Evolutionary conservation across 805 yeast genomes (phyloP).

Genomic region (Kazachstania taianensis): DNA sequence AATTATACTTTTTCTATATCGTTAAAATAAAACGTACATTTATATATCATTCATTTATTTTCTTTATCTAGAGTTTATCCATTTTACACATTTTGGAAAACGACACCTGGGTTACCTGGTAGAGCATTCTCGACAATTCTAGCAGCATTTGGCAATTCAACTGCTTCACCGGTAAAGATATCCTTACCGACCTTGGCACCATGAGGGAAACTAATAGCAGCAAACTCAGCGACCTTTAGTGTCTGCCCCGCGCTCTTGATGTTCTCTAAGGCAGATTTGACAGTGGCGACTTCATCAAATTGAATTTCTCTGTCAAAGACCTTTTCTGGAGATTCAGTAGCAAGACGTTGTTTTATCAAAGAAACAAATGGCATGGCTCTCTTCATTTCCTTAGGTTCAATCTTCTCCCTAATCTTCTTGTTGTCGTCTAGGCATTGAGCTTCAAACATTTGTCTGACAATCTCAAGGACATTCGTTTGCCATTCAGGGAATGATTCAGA

Average conservation of each 20-base stretch:
- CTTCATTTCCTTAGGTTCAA: constrained; percentile 81
- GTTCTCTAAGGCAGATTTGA: constrained; percentile 45
- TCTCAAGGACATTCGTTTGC: constrained; percentile 71
- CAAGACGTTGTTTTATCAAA: constrained; percentile 68
- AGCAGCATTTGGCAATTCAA: constrained; percentile 48
- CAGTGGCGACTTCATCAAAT: constrained; percentile 65
- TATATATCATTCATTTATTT: not conserved
- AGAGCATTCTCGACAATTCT: constrained; percentile 74
- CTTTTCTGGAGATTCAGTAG: constrained; percentile 54
- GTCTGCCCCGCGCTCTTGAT: constrained; percentile 58
- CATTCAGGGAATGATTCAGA: constrained; percentile 87
- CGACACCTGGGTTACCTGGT: constrained; percentile 90
- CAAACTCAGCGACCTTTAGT: constrained; percentile 44
- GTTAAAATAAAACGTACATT: no score
- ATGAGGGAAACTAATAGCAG: constrained; percentile 51
- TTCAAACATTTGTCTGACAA: constrained; percentile 70
- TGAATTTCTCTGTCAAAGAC: constrained; percentile 86
- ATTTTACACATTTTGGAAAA: constrained; percentile 50
- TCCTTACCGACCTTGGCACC: constrained; percentile 58
- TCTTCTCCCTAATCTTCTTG: constrained; percentile 50
- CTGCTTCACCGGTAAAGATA: constrained; percentile 57
- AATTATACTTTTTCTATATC: not conserved
- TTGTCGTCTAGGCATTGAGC: constrained; percentile 53
- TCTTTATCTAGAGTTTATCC: constrained; percentile 1
- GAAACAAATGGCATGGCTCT: constrained; percentile 97